A percentile compares a stretch with the other conserved stretches of the same genome.
Evolutionary conservation across 2,329 filamentous ascomycete species (phyloP).

Genomic region (Stagonosporopsis vannaccii): DNA sequence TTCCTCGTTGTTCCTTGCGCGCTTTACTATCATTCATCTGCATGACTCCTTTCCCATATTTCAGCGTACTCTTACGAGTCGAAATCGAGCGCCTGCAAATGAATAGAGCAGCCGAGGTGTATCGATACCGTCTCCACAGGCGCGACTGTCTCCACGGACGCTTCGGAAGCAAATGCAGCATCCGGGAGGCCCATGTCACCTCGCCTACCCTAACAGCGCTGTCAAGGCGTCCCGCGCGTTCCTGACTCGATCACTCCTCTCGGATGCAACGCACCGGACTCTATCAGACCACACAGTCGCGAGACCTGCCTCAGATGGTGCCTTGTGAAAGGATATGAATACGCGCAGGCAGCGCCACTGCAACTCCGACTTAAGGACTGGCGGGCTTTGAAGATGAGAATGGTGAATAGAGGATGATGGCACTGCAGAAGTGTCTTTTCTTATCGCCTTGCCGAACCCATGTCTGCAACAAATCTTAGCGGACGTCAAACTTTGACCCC

Average conservation of each 20-base stretch:
- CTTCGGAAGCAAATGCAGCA: conserved; percentile 4
- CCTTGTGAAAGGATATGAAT: background rate
- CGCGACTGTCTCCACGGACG: background rate
- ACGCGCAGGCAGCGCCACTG: background rate
- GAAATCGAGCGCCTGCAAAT: background rate
- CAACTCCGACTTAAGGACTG: background rate
- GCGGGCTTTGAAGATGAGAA: background rate
- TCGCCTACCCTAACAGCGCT: background rate
- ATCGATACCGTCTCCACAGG: background rate
- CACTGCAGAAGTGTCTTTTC: conserved; percentile 2
- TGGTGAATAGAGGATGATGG: background rate
- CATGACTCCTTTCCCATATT: background rate
- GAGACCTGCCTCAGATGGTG: background rate
- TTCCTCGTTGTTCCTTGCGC: background rate
- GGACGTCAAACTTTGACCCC: background rate
- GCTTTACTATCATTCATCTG: background rate
- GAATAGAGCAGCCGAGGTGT: background rate
- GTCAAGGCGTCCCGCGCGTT: background rate
- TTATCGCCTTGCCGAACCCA: conserved; percentile 4
- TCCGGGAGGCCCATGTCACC: background rate
- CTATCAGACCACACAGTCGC: background rate
- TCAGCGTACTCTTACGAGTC: background rate
- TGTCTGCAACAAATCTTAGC: background rate
- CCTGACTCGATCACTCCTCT: background rate
- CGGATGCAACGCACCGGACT: background rate